Conservation (phyloP, 1,284 basidiomycete genomes). For the Pulchroboletus neoregius region DNA sequence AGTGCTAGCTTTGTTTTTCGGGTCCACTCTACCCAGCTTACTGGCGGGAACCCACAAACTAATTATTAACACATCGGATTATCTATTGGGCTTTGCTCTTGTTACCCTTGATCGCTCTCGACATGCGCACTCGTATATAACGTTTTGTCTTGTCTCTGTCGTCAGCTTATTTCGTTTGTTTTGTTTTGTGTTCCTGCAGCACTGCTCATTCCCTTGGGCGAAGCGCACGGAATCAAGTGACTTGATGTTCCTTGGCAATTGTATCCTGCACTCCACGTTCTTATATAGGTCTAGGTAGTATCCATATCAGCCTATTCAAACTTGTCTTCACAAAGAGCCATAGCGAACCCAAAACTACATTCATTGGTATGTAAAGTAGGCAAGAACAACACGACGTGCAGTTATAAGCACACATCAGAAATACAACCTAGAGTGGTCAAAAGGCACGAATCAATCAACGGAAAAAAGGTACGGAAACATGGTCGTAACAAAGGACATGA, state of each 20-base stretch:
- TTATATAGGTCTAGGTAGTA: neutral
- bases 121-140: conserved; percentile 35
- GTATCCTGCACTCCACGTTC: conserved; percentile 9
- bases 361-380: conserved; percentile 19
- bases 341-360: conserved; percentile 4
- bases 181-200: conserved; percentile 32
- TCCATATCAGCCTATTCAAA: conserved; percentile 1
- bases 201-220: conserved; percentile 2
- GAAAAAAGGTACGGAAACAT: neutral
- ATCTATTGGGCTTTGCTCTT: conserved; percentile 34
- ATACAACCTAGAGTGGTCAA: conserved; percentile 19
- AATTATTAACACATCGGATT: conserved; percentile 32
- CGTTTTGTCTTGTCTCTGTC: conserved; percentile 35
- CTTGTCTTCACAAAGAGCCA: neutral
- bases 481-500: neutral
- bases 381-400: neutral
- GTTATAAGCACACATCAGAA: neutral
- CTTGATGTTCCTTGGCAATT: conserved; percentile 15
- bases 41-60: conserved; percentile 27
- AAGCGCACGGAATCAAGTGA: conserved; percentile 14
- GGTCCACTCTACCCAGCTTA: conserved; percentile 16
- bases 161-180: conserved; percentile 27
- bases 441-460: neutral
- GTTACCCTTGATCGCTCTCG: conserved; percentile 38
- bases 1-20: conserved; percentile 19